Evolutionary conservation across 1,284 basidiomycete species (phyloP).

Genomic region (Takashimella koratensis): DNA sequence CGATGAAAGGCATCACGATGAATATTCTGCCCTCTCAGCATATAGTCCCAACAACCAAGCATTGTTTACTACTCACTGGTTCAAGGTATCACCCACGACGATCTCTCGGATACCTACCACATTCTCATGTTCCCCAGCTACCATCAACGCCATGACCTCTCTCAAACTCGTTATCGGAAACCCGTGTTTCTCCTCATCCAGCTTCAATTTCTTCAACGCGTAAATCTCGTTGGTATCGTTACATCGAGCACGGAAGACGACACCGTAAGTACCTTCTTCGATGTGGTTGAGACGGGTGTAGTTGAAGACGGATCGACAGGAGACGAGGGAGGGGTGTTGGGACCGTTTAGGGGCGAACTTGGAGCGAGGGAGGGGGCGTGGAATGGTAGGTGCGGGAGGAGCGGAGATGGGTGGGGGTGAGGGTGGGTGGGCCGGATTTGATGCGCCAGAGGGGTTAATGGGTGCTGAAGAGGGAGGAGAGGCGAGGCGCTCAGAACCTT

Average conservation of each 20-base stretch:
- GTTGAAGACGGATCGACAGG: conserved; percentile 85
- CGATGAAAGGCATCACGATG: conserved; percentile 99
- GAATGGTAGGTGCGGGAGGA: too few species aligned
- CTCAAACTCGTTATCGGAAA: conserved; percentile 96
- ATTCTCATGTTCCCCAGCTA: conserved; percentile 79
- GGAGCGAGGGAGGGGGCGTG: conserved; percentile 29
- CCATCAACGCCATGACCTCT: conserved; percentile 92
- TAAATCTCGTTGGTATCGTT: conserved; percentile 92
- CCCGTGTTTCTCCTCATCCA: conserved; percentile 95
- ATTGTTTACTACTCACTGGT: conserved; percentile 79
- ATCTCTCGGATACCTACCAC: conserved; percentile 94
- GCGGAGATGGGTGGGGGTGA: conserved; percentile 1
- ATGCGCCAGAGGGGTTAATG: too few species aligned
- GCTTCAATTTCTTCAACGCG: conserved; percentile 95
- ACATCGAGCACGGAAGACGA: conserved; percentile 92
- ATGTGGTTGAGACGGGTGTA: conserved; percentile 96
- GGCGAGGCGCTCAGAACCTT: conserved; percentile 4
- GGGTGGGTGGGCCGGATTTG: too few species aligned
- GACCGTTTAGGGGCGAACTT: conserved; percentile 65
- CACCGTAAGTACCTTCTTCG: conserved; percentile 97
- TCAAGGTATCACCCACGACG: conserved; percentile 97
- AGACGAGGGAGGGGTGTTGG: conserved; percentile 67
- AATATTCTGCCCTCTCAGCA: conserved; percentile 68
- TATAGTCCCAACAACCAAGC: conserved; percentile 14
- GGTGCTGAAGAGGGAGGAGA: conserved; percentile 5